phyloP scores from a whole-genome alignment of 768 basidiomycete genomes.

The Tulasnella sp. region DNA sequence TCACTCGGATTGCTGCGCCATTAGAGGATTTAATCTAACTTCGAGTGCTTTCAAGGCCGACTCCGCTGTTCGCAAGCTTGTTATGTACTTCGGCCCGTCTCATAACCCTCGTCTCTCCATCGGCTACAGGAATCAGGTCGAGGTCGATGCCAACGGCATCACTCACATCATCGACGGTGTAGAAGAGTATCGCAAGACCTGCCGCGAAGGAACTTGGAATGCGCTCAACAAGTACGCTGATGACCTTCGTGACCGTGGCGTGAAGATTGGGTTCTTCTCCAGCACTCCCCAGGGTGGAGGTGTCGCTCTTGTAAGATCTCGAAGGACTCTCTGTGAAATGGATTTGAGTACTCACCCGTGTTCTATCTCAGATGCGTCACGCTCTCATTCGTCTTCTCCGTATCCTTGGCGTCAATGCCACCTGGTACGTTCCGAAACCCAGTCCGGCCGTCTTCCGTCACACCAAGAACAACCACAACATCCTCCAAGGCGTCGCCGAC shows the following conservation, averaged over 20 bases:
- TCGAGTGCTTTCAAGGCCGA: conserved; percentile 28
- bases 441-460: conserved; percentile 85
- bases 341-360: background rate
- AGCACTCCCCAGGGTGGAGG: conserved; percentile 95
- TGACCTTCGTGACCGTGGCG: conserved; percentile 73
- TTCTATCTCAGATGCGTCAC: conserved; percentile 65
- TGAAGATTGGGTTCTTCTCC: conserved; percentile 89
- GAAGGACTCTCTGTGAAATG: conserved; percentile 9
- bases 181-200: conserved; percentile 62
- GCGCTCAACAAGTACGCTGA: conserved; percentile 71
- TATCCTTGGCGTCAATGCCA: conserved; percentile 65
- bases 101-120: conserved; percentile 73
- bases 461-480: conserved; percentile 87
- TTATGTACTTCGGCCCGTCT: conserved; percentile 38
- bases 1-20: background rate
- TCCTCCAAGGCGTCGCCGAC: conserved; percentile 82
- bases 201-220: conserved; percentile 65
- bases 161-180: conserved; percentile 79
- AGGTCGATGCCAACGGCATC: conserved; percentile 76
- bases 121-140: conserved; percentile 75
- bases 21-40: background rate
- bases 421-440: conserved; percentile 86
- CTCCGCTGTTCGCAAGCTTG: conserved; percentile 71
- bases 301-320: conserved; percentile 66
- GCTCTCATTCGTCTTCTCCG: conserved; percentile 80